phyloP scores from a whole-genome alignment of 768 basidiomycete genomes.

The Tricholoma flavovirens region DNA sequence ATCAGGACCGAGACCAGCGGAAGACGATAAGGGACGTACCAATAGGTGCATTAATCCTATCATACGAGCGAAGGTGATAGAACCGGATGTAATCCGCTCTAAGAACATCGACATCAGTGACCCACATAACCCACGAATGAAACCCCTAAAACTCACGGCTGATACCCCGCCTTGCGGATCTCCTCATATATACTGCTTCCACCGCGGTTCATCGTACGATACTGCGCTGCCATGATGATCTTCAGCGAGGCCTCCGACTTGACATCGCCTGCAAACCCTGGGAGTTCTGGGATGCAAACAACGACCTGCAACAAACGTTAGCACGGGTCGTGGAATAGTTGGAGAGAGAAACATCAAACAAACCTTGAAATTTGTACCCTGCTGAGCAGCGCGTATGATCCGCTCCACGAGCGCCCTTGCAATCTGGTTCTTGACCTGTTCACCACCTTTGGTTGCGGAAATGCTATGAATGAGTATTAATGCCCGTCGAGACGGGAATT shows the following conservation, averaged over 20 bases:
- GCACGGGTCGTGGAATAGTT: neutral
- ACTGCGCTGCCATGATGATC: constrained; percentile 85
- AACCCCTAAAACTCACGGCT: constrained; percentile 51
- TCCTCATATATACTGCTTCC: constrained; percentile 83
- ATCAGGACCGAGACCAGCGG: neutral
- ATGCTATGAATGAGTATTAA: constrained; percentile 44
- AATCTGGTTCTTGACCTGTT: constrained; percentile 76
- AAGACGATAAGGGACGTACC: constrained; percentile 30
- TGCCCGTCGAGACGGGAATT: neutral
- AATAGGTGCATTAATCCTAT: constrained; percentile 78
- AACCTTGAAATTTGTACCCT: constrained; percentile 74
- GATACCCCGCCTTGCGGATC: constrained; percentile 67
- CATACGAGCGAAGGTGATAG: constrained; percentile 90
- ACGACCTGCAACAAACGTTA: constrained; percentile 50
- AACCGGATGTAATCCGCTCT: constrained; percentile 85
- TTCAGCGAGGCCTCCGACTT: constrained; percentile 58
- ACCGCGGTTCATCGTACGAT: constrained; percentile 86
- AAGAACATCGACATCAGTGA: neutral
- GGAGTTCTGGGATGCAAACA: constrained; percentile 85
- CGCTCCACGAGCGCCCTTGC: constrained; percentile 79
- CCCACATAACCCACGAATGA: no score
- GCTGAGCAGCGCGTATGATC: constrained; percentile 72
- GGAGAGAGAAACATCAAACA: constrained; percentile 2
- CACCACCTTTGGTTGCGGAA: constrained; percentile 59
- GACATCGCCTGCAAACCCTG: constrained; percentile 83